These are phyloP conservation scores for Kwoniella shandongensis DNA, from an alignment of 768 basidiomycete genomes.

Conservation along the genomic window DNA sequence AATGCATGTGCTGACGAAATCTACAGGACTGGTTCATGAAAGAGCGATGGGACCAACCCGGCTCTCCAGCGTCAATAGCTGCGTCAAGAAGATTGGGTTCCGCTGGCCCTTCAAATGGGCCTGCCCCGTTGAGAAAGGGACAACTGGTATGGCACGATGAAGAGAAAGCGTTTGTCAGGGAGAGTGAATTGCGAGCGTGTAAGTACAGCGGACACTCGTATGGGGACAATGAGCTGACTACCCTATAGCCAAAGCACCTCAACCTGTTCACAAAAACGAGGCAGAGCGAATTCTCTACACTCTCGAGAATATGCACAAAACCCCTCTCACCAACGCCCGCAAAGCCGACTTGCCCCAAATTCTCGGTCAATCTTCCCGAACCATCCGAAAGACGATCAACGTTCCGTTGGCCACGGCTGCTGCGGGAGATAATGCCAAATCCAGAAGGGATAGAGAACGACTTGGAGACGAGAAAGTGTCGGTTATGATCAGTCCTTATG, in stretches of 20 bases:
- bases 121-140: conserved; percentile 38
- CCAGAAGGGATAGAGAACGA: conserved; percentile 35
- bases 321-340: conserved; percentile 38
- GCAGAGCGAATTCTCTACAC: conserved; percentile 48
- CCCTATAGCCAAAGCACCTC: conserved; percentile 25
- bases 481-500: conserved; percentile 51
- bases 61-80: conserved; percentile 31
- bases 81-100: conserved; percentile 30
- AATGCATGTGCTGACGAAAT: conserved; percentile 5
- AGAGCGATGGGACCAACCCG: conserved; percentile 34
- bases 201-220: conserved; percentile 13
- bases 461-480: conserved; percentile 32
- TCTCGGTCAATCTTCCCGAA: conserved; percentile 41
- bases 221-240: background rate
- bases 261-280: conserved; percentile 33
- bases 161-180: conserved; percentile 44
- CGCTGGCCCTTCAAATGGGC: conserved; percentile 22
- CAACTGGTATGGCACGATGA: conserved; percentile 43
- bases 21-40: conserved; percentile 46
- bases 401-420: conserved; percentile 47
- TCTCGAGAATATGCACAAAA: conserved; percentile 42
- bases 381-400: conserved; percentile 38
- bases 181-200: conserved; percentile 37
- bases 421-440: conserved; percentile 35
- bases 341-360: conserved; percentile 22